Percentiles rank a stretch among this genome's conserved stretches.
Conservation (phyloP, 176 grass and related monocot species). For the Triticum timopheevii region DNA sequence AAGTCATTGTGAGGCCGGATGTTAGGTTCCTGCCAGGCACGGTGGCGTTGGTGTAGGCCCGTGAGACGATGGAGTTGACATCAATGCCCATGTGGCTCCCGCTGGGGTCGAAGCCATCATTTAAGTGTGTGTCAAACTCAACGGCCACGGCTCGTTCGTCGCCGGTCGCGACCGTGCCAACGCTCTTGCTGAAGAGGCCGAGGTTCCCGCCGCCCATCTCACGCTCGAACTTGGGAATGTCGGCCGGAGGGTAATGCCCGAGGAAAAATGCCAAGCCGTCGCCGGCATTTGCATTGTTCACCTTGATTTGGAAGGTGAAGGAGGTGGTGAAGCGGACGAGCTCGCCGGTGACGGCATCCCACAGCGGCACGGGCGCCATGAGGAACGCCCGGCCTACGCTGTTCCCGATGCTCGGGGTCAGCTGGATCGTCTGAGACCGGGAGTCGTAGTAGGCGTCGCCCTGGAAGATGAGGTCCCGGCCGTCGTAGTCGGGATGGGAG, state of each 20-base stretch:
- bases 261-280: slow-evolving; percentile 66
- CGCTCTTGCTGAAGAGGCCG: too few relatives aligned
- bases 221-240: too few relatives aligned
- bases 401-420: not conserved
- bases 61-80: not conserved
- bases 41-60: not conserved
- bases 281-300: not conserved
- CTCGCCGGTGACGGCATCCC: slow-evolving; percentile 22
- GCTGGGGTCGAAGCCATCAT: not conserved
- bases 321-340: slow-evolving; percentile 34
- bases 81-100: slow-evolving; percentile 15
- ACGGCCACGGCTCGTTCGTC: not conserved
- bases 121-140: not conserved
- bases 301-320: slow-evolving; percentile 43
- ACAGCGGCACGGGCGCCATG: slow-evolving; percentile 14
- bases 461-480: not conserved
- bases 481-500: not conserved
- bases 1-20: not conserved
- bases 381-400: slow-evolving; percentile 21
- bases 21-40: slow-evolving; percentile 1
- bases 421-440: not conserved
- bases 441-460: not conserved
- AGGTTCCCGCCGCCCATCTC: too few relatives aligned
- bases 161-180: not conserved
- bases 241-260: slow-evolving; percentile 14